These are phyloP conservation scores for Alternaria brassicae DNA, from an alignment of 2,329 filamentous ascomycete genomes.

Conservation along the genomic window DNA sequence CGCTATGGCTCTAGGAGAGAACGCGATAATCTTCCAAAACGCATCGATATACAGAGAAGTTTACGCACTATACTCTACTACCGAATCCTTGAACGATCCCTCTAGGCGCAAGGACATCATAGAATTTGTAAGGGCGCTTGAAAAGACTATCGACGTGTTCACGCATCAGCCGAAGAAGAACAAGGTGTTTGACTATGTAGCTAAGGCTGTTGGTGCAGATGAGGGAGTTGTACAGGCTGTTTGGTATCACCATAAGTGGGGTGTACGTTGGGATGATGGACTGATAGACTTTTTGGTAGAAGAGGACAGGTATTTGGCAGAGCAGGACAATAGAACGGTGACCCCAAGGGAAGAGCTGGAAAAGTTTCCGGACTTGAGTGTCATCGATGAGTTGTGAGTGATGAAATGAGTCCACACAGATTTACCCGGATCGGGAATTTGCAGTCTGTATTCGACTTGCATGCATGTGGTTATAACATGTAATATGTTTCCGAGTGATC, in stretches of 20 bases:
- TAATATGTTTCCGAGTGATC: neutral
- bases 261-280: conserved; percentile 22
- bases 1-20: conserved; percentile 21
- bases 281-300: conserved; percentile 32
- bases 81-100: conserved; percentile 29
- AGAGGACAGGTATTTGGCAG: conserved; percentile 36
- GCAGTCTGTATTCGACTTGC: no score
- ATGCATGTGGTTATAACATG: neutral
- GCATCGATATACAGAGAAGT: conserved; percentile 34
- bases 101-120: conserved; percentile 32
- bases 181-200: conserved; percentile 25
- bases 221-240: conserved; percentile 30
- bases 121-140: conserved; percentile 33
- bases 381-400: conserved; percentile 20
- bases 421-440: neutral
- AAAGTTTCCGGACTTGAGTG: conserved; percentile 29
- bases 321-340: conserved; percentile 21
- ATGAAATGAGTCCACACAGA: accelerated
- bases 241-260: conserved; percentile 36
- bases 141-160: conserved; percentile 31
- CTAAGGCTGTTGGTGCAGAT: conserved; percentile 24
- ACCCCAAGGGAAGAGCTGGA: conserved; percentile 25
- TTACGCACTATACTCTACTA: conserved; percentile 34
- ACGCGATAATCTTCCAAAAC: conserved; percentile 33
- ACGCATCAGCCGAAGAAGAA: conserved; percentile 17